A percentile compares a stretch with the other conserved stretches of the same genome.
Evolutionary conservation across 176 grass and related monocot species (phyloP).

Genomic region (Eremochloa ophiuroides): DNA sequence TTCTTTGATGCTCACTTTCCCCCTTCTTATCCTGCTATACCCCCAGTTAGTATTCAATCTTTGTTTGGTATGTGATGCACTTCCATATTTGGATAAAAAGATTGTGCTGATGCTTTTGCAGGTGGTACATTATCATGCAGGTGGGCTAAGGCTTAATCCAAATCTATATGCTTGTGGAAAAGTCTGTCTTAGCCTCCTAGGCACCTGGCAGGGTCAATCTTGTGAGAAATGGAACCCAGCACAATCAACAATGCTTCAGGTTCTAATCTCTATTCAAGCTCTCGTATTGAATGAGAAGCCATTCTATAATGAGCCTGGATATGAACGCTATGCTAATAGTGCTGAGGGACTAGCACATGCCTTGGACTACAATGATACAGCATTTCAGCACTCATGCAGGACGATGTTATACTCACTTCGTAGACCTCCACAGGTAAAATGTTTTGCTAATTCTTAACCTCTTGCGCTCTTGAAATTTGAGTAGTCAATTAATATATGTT

Average conservation of each 20-base stretch:
- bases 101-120: constrained; percentile 33
- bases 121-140: constrained; percentile 69
- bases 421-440: constrained; percentile 68
- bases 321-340: constrained; percentile 39
- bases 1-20: constrained; percentile 90
- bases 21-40: constrained; percentile 54
- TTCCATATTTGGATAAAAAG: constrained; percentile 22
- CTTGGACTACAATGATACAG: constrained; percentile 55
- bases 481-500: background rate
- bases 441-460: constrained; percentile 14
- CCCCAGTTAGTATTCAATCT: constrained; percentile 55
- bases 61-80: background rate
- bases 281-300: constrained; percentile 88
- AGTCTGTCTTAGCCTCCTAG: constrained; percentile 87
- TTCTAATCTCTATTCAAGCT: constrained; percentile 89
- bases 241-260: constrained; percentile 89
- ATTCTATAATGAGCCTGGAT: constrained; percentile 90
- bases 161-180: constrained; percentile 85
- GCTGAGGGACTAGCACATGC: constrained; percentile 29
- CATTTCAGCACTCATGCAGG: constrained; percentile 76
- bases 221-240: constrained; percentile 83
- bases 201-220: constrained; percentile 66
- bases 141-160: constrained; percentile 80
- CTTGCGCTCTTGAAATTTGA: background rate
- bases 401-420: constrained; percentile 85